Base-by-base conservation (phyloP, 768 basidiomycete genomes). In the Leccinum ochraceum region DNA sequence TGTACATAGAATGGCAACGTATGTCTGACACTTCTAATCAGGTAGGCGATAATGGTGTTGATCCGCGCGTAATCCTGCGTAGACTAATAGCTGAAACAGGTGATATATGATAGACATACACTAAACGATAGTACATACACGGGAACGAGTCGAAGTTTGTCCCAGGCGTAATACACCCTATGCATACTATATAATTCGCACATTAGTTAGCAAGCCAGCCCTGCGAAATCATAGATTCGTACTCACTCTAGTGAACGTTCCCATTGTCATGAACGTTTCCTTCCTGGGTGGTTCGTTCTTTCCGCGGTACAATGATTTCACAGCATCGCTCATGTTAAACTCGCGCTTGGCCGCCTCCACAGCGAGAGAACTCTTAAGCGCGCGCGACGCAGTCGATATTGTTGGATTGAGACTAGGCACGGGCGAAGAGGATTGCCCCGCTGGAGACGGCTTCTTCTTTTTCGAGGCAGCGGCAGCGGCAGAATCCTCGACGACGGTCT, bases 201-300 rank as follows among this genome's bases (percentile, higher is more conserved):
- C 6, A 37, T 20, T 9, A 13, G 11, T 71, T n/a, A 70, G 49
- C 44, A 51, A 22, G 17, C 24, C 3, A 2, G 7, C 17, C n/a
- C 9, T 2, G 16, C 13, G 49, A 2, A 9, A 56, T 17, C 20
- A 50, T 7, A 11, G 2, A 36, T 9, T 13, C 20, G 1, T 14
- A 79, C 94, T 74, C 70, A 94, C 94, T 76, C 94, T 84, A 9
- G 90, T 95, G 66, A 95, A 97, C 13, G 94, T 96, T 17, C 88
- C 86, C 83, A 88, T 90, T 1, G 94, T 95, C 83, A 93, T 93
- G 67, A 94, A 95, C 6, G 92, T 94, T 76, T 90, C 90, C 70
- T 94, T 92, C 70, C 78, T 80, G 54, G 81, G 75, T 16, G 79
- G 81, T 22, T 84, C 82, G 59, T 86, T 84, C 11, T 78, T 73